These are phyloP conservation scores for Talaromyces wortmannii DNA, from an alignment of 495 filamentous ascomycete species.

Conservation along the genomic window DNA sequence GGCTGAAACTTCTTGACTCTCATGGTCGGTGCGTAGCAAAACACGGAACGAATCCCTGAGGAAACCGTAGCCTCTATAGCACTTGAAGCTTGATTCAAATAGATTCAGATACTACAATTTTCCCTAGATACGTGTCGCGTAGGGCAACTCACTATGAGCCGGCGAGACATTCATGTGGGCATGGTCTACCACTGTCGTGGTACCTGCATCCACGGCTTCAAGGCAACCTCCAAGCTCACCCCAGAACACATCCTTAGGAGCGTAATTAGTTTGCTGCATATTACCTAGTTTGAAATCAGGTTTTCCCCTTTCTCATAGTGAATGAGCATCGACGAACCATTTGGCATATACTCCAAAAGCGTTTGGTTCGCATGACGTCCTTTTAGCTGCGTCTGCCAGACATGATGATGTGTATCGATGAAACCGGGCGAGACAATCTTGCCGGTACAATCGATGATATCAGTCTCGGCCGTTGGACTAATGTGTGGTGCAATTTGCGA, in stretches of 20 bases:
- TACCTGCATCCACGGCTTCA: conserved; percentile 47
- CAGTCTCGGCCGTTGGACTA: conserved; percentile 3
- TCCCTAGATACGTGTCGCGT: neutral
- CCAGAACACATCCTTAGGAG: conserved; percentile 44
- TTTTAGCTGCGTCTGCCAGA: conserved; percentile 50
- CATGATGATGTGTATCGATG: conserved; percentile 53
- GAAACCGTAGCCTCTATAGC: conserved; percentile 32
- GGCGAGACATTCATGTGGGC: conserved; percentile 40
- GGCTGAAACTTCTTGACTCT: conserved; percentile 28
- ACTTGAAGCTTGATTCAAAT: conserved; percentile 15
- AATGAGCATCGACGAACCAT: conserved; percentile 7
- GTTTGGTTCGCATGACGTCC: conserved; percentile 27
- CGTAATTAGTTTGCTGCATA: conserved; percentile 24
- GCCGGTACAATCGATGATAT: conserved; percentile 42
- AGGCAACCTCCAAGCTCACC: conserved; percentile 45
- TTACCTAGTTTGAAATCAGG: conserved; percentile 13
- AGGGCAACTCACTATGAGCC: conserved; percentile 21
- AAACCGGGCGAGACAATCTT: conserved; percentile 55
- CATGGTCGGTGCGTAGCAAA: conserved; percentile 32
- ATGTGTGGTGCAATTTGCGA: conserved; percentile 13
- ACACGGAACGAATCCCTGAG: conserved; percentile 42
- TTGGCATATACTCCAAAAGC: conserved; percentile 32
- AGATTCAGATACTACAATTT: too few relatives aligned
- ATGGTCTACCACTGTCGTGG: conserved; percentile 53
- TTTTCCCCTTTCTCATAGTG: neutral